Evolutionary conservation across 305 asterid species (phyloP).

Genomic region (Stenogyne calaminthoides): DNA sequence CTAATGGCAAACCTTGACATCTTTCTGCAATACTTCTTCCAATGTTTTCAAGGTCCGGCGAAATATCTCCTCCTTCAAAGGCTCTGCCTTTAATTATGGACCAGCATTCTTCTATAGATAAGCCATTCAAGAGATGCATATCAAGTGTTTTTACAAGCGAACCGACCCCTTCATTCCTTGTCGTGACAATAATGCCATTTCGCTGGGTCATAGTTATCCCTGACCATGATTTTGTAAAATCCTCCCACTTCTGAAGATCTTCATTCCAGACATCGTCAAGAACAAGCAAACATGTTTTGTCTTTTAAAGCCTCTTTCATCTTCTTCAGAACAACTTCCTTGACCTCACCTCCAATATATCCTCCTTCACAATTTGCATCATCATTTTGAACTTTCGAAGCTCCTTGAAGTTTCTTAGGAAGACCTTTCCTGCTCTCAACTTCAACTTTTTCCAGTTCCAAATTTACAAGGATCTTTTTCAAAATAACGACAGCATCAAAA

Average conservation of each 20-base stretch:
- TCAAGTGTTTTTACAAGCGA: neutral
- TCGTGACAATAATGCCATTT: neutral
- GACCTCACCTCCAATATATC: neutral
- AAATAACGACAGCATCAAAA: neutral
- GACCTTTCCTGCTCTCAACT: no score
- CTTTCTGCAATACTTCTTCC: neutral
- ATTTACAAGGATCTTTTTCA: neutral
- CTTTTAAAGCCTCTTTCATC: neutral
- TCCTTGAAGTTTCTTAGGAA: no score
- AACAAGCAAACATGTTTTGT: slow-evolving; percentile 30
- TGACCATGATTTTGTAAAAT: neutral
- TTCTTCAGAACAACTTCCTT: slow-evolving; percentile 16
- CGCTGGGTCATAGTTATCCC: neutral
- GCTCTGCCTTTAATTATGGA: slow-evolving; percentile 16
- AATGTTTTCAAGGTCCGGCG: neutral
- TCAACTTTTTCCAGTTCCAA: no score
- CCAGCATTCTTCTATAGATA: slow-evolving; percentile 26
- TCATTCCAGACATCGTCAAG: slow-evolving; percentile 41
- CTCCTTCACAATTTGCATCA: no score
- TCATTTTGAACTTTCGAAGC: slow-evolving; percentile 5
- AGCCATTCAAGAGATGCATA: neutral
- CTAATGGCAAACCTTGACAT: neutral
- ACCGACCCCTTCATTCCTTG: neutral
- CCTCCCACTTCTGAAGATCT: neutral
- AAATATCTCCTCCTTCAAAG: neutral